Conservation (phyloP, 352 stramenopile genomes). For the Phytophthora pluvialis region DNA sequence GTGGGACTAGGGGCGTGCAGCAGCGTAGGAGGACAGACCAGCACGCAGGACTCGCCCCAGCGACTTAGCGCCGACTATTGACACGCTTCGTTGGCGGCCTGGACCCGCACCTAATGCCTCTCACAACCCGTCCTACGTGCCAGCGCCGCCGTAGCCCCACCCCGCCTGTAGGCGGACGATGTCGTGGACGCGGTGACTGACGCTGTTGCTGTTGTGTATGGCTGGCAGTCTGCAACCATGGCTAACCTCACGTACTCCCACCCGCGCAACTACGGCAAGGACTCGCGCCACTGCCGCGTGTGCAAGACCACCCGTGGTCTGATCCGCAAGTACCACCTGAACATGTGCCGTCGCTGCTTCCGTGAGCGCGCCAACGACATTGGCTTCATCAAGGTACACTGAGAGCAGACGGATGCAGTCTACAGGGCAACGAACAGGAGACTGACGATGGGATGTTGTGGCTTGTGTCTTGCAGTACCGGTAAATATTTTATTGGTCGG, state of each 20-base stretch:
- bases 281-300: slow-evolving; percentile 91
- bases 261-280: slow-evolving; percentile 90
- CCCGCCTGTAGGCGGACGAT: background rate
- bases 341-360: slow-evolving; percentile 98
- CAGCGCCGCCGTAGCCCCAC: background rate
- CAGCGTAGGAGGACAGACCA: slow-evolving; percentile 3
- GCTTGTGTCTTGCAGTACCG: slow-evolving; percentile 53
- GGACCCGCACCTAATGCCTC: background rate
- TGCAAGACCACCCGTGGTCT: slow-evolving; percentile 92
- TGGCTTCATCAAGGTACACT: slow-evolving; percentile 93
- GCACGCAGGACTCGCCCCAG: slow-evolving; percentile 2
- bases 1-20: slow-evolving; percentile 1
- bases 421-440: background rate
- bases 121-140: background rate
- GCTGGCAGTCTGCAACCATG: slow-evolving; percentile 73
- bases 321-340: slow-evolving; percentile 97
- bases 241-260: slow-evolving; percentile 91
- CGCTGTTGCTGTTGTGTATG: slow-evolving; percentile 28
- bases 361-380: slow-evolving; percentile 94
- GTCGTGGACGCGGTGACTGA: slow-evolving; percentile 9
- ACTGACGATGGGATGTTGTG: slow-evolving; percentile 1
- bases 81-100: background rate
- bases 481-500: slow-evolving; percentile 70
- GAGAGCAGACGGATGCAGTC: too few species aligned
- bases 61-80: background rate